Evolutionary conservation across 179 eudicot genomes (phyloP).

Genomic region (Heliamphora pulchella): DNA sequence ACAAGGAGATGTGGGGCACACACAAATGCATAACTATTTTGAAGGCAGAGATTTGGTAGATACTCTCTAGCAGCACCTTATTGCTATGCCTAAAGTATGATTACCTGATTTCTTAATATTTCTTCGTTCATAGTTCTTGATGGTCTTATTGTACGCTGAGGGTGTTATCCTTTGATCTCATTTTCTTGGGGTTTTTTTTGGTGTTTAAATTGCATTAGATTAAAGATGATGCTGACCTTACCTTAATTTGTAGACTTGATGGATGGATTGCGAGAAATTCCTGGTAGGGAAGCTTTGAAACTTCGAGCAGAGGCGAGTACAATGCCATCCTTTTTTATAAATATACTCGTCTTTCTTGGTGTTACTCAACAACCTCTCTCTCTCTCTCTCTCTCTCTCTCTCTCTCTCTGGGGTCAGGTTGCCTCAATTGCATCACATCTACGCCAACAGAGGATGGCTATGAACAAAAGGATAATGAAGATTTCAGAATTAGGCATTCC

Average conservation of each 20-base stretch:
- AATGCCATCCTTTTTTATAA: not conserved
- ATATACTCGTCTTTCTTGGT: not conserved
- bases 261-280: slow-evolving; percentile 73
- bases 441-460: slow-evolving; percentile 43
- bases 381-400: not conserved
- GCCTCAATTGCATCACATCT: slow-evolving; percentile 74
- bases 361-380: not conserved
- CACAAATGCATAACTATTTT: not conserved
- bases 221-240: not conserved
- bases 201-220: slow-evolving; percentile 7
- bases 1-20: not conserved
- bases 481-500: slow-evolving; percentile 73
- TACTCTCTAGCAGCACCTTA: slow-evolving; percentile 3
- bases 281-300: slow-evolving; percentile 72
- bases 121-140: not conserved
- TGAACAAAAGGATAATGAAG: slow-evolving; percentile 51
- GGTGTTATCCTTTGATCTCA: not conserved
- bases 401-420: slow-evolving; percentile 40
- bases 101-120: not conserved
- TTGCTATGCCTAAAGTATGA: not conserved
- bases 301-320: slow-evolving; percentile 73
- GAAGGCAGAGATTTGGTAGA: not conserved
- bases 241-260: slow-evolving; percentile 42
- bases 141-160: not conserved
- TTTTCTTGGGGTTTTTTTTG: not conserved